Conservation (phyloP, 768 basidiomycete species). For the Agrocybe chaxingu region DNA sequence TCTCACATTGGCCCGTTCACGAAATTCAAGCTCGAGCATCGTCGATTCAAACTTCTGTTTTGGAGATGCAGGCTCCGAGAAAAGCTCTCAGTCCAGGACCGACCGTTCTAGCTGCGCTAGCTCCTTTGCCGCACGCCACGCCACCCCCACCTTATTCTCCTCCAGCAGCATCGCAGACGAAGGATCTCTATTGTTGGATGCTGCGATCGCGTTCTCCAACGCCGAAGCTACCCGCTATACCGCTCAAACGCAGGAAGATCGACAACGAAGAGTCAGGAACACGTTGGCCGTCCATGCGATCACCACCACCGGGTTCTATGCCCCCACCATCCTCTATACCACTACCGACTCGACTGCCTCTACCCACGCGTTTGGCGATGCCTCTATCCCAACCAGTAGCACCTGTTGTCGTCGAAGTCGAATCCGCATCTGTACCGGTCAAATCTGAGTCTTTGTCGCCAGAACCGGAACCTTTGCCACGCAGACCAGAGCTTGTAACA, state of each 20-base stretch:
- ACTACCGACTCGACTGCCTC: constrained; percentile 6
- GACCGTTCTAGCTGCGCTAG: too few species aligned
- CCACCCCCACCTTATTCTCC: constrained; percentile 4
- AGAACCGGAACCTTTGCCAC: not conserved
- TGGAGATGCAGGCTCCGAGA: too few species aligned
- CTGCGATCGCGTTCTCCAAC: constrained; percentile 14
- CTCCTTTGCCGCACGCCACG: not conserved
- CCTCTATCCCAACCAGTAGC: too few species aligned
- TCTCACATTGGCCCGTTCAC: too few species aligned
- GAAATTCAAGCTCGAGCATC: too few species aligned
- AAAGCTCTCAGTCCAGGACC: too few species aligned
- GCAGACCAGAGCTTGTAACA: constrained; percentile 18
- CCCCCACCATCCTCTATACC: not conserved
- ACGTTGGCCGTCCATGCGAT: not conserved
- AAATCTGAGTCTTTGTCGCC: constrained; percentile 3
- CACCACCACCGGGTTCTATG: not conserved
- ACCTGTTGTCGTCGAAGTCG: too few species aligned
- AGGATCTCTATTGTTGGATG: constrained; percentile 4
- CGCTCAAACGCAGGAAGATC: constrained; percentile 16
- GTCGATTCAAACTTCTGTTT: too few species aligned
- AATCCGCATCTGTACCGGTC: not conserved
- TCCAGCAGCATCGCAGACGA: not conserved
- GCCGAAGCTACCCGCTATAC: constrained; percentile 13
- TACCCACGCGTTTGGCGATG: not conserved
- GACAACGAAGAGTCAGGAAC: not conserved